Conservation (phyloP, 169 alveolate genomes). For the Plasmodium fragile region DNA sequence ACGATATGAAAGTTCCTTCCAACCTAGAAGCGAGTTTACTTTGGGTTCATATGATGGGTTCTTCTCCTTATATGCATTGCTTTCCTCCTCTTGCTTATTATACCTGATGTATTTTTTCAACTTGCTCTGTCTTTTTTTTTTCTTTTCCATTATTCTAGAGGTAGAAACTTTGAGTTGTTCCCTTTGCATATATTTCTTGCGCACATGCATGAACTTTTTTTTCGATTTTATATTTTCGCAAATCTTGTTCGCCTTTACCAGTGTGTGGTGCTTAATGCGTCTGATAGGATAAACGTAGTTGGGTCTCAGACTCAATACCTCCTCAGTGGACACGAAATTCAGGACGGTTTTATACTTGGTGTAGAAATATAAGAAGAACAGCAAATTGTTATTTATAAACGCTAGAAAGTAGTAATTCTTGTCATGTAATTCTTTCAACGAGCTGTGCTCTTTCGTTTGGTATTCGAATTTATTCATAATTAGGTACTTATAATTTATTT, state of each 20-base stretch:
- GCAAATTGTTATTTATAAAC: slow-evolving; percentile 45
- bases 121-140: slow-evolving; percentile 19
- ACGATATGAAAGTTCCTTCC: background rate
- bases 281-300: slow-evolving; percentile 47
- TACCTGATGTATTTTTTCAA: background rate
- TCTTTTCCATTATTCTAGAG: slow-evolving; percentile 37
- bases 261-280: background rate
- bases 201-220: slow-evolving; percentile 22
- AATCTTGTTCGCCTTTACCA: slow-evolving; percentile 8
- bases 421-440: slow-evolving; percentile 50
- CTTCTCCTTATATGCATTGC: background rate
- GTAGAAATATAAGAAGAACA: slow-evolving; percentile 64
- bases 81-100: background rate
- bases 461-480: slow-evolving; percentile 51
- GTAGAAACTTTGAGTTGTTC: slow-evolving; percentile 15
- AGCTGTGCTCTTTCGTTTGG: background rate
- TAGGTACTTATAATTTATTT: slow-evolving; percentile 53
- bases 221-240: slow-evolving; percentile 13
- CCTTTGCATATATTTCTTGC: background rate
- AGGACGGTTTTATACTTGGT: slow-evolving; percentile 40
- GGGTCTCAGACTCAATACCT: background rate
- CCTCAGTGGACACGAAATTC: slow-evolving; percentile 32
- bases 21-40: background rate
- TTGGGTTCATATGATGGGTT: background rate
- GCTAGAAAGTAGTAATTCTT: slow-evolving; percentile 51